Conservation (phyloP, 2,329 filamentous ascomycete genomes). For the Alternaria incomplexa region DNA sequence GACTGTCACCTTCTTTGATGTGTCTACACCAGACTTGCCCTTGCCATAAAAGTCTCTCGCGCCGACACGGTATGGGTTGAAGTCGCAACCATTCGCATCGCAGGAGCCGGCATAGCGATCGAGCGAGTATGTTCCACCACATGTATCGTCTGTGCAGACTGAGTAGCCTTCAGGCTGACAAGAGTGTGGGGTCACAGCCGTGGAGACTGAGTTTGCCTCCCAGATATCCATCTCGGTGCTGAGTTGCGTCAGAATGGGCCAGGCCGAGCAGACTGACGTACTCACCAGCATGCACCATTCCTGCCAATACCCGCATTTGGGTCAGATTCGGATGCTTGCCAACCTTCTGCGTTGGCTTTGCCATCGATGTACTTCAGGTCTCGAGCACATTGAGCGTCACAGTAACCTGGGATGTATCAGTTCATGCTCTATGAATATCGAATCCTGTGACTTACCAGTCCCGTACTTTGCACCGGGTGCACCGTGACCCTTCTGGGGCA, state of each 20-base stretch:
- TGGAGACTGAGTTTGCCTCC: constrained; percentile 71
- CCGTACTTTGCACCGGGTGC: constrained; percentile 57
- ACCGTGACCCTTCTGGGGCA: constrained; percentile 60
- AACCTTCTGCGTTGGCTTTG: constrained; percentile 61
- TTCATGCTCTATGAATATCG: background rate
- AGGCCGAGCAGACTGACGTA: background rate
- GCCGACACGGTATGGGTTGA: constrained; percentile 63
- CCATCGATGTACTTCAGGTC: constrained; percentile 59
- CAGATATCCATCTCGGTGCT: constrained; percentile 65
- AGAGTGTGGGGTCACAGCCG: constrained; percentile 68
- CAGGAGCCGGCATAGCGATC: constrained; percentile 66
- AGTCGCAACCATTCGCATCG: constrained; percentile 72
- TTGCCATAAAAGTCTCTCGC: constrained; percentile 67
- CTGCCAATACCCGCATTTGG: constrained; percentile 58
- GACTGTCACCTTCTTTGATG: constrained; percentile 51
- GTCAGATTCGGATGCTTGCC: constrained; percentile 59
- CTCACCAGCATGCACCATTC: constrained; percentile 64
- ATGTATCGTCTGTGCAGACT: constrained; percentile 57
- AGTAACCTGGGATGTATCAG: constrained; percentile 44
- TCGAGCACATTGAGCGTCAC: constrained; percentile 42
- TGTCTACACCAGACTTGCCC: constrained; percentile 52
- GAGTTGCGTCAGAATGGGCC: background rate
- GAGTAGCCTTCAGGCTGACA: constrained; percentile 60
- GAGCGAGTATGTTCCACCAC: constrained; percentile 55
- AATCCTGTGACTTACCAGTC: constrained; percentile 51